A percentile compares a stretch with the other conserved stretches of the same genome.
These are phyloP conservation scores for Ceratocystis huliohia DNA, from an alignment of 2,329 filamentous ascomycete genomes.

Conservation along the genomic window DNA sequence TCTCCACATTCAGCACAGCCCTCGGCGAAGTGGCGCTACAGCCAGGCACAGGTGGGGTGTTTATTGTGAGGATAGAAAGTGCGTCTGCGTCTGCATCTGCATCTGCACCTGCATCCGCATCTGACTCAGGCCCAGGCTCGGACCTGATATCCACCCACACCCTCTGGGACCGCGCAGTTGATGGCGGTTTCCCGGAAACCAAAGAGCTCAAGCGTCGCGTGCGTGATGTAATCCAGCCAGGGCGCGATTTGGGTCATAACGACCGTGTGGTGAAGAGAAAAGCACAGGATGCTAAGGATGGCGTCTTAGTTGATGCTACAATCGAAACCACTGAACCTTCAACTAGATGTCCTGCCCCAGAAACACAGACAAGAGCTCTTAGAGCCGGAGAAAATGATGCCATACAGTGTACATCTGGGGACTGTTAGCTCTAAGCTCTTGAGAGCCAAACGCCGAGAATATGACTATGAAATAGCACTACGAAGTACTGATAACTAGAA, in stretches of 20 bases:
- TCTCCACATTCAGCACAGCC: constrained; percentile 76
- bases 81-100: constrained; percentile 22
- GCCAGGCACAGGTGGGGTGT: constrained; percentile 72
- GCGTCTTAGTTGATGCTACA: constrained; percentile 15
- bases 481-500: neutral
- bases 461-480: constrained; percentile 4
- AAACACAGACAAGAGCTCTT: neutral
- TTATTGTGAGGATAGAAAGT: constrained; percentile 54
- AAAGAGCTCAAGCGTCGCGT: constrained; percentile 81
- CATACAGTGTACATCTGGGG: constrained; percentile 11
- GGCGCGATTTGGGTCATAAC: constrained; percentile 67
- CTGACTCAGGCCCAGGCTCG: constrained; percentile 1
- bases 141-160: constrained; percentile 28
- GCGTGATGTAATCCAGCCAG: constrained; percentile 69
- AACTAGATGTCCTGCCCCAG: neutral
- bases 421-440: constrained; percentile 5
- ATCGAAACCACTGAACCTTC: neutral
- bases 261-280: constrained; percentile 36
- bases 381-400: too few species aligned
- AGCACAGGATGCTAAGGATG: constrained; percentile 26
- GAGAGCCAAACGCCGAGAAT: neutral
- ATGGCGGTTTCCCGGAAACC: constrained; percentile 87
- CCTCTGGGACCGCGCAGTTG: constrained; percentile 76
- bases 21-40: constrained; percentile 82
- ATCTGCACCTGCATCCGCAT: neutral